Base-by-base conservation (phyloP, 2,329 filamentous ascomycete genomes). In the Alternaria sp. region DNA sequence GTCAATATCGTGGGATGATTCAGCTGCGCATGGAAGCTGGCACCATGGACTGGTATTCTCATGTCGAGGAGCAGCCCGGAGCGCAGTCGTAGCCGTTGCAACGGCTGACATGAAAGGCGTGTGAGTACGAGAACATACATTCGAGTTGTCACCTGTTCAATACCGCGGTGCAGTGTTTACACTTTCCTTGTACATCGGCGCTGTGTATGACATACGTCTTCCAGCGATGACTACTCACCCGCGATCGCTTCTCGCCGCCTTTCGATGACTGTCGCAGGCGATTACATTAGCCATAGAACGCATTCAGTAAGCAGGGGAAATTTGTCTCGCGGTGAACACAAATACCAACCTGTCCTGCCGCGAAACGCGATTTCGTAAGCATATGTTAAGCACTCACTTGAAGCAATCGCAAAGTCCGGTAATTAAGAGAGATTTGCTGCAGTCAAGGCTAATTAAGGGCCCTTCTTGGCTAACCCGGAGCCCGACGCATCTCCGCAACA, bases 331-430 rank as follows among this genome's bases (percentile, higher is more conserved):
- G 40, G 30, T 25, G 11, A 52, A 36, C 11, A 32, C 47, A 54
- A 57, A 59, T 43, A 23, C n/a, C 44, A 21, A 55, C 26, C 59
- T 40, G 58, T 51, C 19, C 51, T 47, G 50, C 49, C 54, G 54
- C 44, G 23, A 40, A 32, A 57, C 26, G 36, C 30, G 45, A 60
- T 66, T 74, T 67, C 67, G 74, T 77, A 69, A 77, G 74, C 75
- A 74, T 74, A 43, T 59, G 52, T 61, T 74, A 74, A 76, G 69
- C 73, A 50, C 32, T 44, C 44, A 54, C 45, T n/a, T 26, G 45
- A 23, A 30, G 30, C 30, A 55, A 25, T 23, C 21, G 13, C 45
- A 63, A 72, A 62, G 66, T 69, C 69, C 65, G 67, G 65, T 67
- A 74, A 76, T 76, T 76, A 69, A 49, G 61, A 65, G 12, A 23